A percentile compares a stretch with the other conserved stretches of the same genome.
phyloP scores from a whole-genome alignment of 163 green algal genomes.

The Chlamydomonas reinhardtii region DNA sequence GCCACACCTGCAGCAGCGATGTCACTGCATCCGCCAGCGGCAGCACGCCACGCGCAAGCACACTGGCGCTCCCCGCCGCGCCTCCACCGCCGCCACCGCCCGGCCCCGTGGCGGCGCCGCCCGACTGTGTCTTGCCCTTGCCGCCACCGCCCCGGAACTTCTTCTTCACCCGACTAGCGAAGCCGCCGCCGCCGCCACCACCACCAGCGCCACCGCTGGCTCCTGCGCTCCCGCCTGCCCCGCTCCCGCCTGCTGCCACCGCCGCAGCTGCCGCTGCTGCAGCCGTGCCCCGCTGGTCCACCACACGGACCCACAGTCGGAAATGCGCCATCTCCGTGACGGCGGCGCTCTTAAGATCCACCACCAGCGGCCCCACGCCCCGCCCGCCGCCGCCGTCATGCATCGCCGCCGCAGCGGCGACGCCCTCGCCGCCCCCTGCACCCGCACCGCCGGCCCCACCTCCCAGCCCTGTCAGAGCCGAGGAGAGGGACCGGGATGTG shows the following conservation, averaged over 20 bases:
- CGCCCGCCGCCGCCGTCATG: no score
- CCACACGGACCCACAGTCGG: neutral
- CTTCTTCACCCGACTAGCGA: no score
- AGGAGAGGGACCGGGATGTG: no score
- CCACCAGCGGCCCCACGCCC: conserved; percentile 1
- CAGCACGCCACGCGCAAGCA: conserved; percentile 55
- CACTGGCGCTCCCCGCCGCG: neutral
- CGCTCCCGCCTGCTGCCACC: neutral
- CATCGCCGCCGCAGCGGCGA: no score
- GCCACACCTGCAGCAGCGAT: conserved; percentile 22
- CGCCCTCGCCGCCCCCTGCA: no score
- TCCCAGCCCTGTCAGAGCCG: no score
- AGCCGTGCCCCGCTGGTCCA: neutral
- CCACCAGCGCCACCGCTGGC: neutral
- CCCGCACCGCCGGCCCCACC: no score
- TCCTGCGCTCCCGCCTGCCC: neutral
- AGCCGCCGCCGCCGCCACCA: neutral
- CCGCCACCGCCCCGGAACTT: neutral
- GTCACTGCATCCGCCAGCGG: conserved; percentile 47
- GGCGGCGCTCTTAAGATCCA: conserved; percentile 27
- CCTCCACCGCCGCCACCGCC: neutral
- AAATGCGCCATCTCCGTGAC: conserved; percentile 43
- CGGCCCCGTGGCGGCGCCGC: neutral
- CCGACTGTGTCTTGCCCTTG: neutral
- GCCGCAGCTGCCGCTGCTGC: no score